A percentile compares a stretch with the other conserved stretches of the same genome.
Evolutionary conservation across 2,329 filamentous ascomycete genomes (phyloP).

Genomic region (Exophiala aquamarina): DNA sequence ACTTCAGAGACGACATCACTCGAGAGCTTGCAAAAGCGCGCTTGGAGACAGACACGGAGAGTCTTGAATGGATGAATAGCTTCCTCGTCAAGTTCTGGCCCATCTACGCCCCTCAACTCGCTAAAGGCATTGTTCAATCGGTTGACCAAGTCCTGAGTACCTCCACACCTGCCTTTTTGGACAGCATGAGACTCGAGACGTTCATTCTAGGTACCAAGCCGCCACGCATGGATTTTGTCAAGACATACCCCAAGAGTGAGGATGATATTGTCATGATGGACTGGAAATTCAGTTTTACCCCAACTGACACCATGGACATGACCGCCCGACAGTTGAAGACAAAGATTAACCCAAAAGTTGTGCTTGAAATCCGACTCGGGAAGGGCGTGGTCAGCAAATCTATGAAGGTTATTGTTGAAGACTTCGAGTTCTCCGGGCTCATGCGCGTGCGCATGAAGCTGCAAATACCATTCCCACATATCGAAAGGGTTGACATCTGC

Average conservation of each 20-base stretch:
- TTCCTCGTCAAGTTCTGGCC: conserved; percentile 99
- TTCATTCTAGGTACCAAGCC: conserved; percentile 95
- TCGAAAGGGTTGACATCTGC: conserved; percentile 91
- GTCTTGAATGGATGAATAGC: conserved; percentile 98
- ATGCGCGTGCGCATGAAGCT: conserved; percentile 99
- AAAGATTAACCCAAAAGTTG: conserved; percentile 95
- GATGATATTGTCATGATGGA: conserved; percentile 98
- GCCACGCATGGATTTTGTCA: conserved; percentile 94
- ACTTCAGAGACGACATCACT: conserved; percentile 91
- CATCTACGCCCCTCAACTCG: conserved; percentile 92
- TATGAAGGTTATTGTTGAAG: conserved; percentile 94
- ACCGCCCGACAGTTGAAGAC: conserved; percentile 86
- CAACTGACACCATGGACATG: conserved; percentile 89
- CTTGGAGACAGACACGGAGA: conserved; percentile 87
- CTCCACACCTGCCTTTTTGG: conserved; percentile 85
- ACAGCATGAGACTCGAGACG: conserved; percentile 88
- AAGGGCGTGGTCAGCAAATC: conserved; percentile 98
- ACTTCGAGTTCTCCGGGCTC: conserved; percentile 92
- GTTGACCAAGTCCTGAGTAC: conserved; percentile 96
- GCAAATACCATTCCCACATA: conserved; percentile 90
- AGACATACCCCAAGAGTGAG: conserved; percentile 93
- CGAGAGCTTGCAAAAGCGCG: conserved; percentile 84
- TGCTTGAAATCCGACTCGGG: conserved; percentile 89
- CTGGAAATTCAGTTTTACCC: conserved; percentile 99
- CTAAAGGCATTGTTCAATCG: conserved; percentile 85